Base-by-base conservation (phyloP, 306 rosid genomes). In the Inga oerstediana region DNA sequence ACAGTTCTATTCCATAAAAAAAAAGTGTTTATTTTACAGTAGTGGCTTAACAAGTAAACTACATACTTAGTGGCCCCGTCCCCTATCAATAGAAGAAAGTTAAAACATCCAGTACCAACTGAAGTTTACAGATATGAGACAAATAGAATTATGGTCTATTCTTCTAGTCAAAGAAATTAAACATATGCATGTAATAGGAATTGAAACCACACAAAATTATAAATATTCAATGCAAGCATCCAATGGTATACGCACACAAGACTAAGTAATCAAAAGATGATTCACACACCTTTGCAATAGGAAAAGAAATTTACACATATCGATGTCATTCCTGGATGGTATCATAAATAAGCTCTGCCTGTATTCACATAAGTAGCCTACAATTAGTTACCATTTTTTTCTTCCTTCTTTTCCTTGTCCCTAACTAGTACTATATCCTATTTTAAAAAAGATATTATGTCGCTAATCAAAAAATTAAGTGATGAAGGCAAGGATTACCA, bases 321-420 rank as follows among this genome's bases (percentile, higher is more conserved):
- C 87, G 93, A 68, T 97, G 97, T 90, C 91, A 87, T 88, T 97
- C 99, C 45, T 98, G 97, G 79, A 94, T 97, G 56, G 73, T 83
- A 2, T 94, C 97, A 85, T 4, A 92, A 98, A 97, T 94, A 70
- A 92, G 79, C 54, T 94, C 98, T 45, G 98, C 95, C 99, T 97
- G 95, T 84, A 91, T 67, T 80, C 76, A 77, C 64, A 77, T 4
- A 77, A 27, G 71, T 32, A 72, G 34, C 77, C 79, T 48, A 52
- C 77, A 77, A 83, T 75, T 80, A 76, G 76, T 56, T 72, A 72
- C 27, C 71, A 81, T 45, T 76, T 75, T 79, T 71, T 39, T 72
- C 75, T 34, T 72, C 10, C 27, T 64, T 44, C n/a, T 43, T 62
- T 16, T 16, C 34, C 66, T 30, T n/a, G 14, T 16, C 34, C 66